Base-by-base conservation (phyloP, 1,284 basidiomycete species). In the Rhodotorula glutinis region DNA sequence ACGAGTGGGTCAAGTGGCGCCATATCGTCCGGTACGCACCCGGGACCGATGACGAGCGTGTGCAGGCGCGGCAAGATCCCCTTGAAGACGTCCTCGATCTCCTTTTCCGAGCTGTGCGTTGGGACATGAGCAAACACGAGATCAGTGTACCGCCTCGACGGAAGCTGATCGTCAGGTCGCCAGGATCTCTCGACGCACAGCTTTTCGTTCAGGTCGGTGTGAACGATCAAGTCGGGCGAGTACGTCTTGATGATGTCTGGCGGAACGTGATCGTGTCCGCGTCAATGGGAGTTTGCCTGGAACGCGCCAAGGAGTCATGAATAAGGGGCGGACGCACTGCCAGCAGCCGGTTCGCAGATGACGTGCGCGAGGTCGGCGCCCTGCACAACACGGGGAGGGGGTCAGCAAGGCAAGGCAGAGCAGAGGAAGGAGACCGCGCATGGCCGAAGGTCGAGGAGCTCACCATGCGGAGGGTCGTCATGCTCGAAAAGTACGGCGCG, bases 341-440 rank as follows among this genome's bases (percentile, higher is more conserved):
- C 71, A 16, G 75, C 72, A 19, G 85, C 86, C 0, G 95, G 95
- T 17, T 93, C 88, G 80, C 95, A 98, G 61, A 98, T 94, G 62
- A 98, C 92, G 82, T 98, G 94, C 30, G 92, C 92, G 53, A 98
- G 84, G 79, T 98, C 95, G 60, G 89, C 90, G 41, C 94, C 95
- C 90, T 91, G 55, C 58, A 0, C n/a, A n/a, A n/a, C n/a, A n/a
- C n/a, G n/a, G n/a, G n/a, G n/a, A n/a, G n/a, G 16, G 11, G 17
- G n/a, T 14, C n/a, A 13, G 11, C 11, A 3, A 51, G 47, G 57
- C 14, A 53, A 51, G 11, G 47, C 23, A n/a, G 4, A 1, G 8
- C 2, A n/a, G 9, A 5, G n/a, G n/a, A n/a, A 11, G 2, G 8
- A 19, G 1, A 11, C 23, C 2, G 25, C 47, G 10, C 9, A 13